A percentile compares a stretch with the other conserved stretches of the same genome.
phyloP scores from a whole-genome alignment of 1,284 basidiomycete species.

The Rhodotorula glutinis region DNA sequence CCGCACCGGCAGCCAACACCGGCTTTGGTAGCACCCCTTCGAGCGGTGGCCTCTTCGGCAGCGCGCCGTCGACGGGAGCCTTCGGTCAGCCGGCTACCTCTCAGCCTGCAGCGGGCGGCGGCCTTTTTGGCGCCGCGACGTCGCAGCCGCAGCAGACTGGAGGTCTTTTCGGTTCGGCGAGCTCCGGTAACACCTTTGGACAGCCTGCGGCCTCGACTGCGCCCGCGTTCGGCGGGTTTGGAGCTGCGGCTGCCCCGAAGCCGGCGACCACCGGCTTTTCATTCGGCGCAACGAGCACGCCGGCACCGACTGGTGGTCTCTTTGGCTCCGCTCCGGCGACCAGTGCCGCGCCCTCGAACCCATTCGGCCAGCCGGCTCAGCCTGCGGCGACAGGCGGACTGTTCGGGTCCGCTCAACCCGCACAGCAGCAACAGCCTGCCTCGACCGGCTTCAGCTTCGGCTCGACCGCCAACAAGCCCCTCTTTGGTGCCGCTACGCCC shows the following conservation, averaged over 20 bases:
- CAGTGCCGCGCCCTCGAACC: conserved; percentile 21
- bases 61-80: conserved; percentile 45
- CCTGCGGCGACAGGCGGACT: conserved; percentile 28
- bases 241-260: conserved; percentile 32
- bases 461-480: conserved; percentile 29
- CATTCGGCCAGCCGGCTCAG: conserved; percentile 30
- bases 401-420: conserved; percentile 30
- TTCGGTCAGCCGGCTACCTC: conserved; percentile 47
- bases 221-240: conserved; percentile 27
- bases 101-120: conserved; percentile 29
- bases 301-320: conserved; percentile 24
- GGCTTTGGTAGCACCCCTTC: conserved; percentile 48
- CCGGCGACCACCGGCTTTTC: conserved; percentile 43
- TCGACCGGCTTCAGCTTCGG: conserved; percentile 37
- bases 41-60: conserved; percentile 48
- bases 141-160: conserved; percentile 26
- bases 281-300: conserved; percentile 30
- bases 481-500: conserved; percentile 30
- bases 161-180: conserved; percentile 25
- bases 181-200: conserved; percentile 29
- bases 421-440: conserved; percentile 14
- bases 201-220: conserved; percentile 38
- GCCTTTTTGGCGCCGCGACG: conserved; percentile 23
- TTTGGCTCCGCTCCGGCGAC: conserved; percentile 44
- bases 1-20: conserved; percentile 31